These are phyloP conservation scores for Wickerhamiella nectarea DNA, from an alignment of 805 yeast species.

Conservation along the genomic window DNA sequence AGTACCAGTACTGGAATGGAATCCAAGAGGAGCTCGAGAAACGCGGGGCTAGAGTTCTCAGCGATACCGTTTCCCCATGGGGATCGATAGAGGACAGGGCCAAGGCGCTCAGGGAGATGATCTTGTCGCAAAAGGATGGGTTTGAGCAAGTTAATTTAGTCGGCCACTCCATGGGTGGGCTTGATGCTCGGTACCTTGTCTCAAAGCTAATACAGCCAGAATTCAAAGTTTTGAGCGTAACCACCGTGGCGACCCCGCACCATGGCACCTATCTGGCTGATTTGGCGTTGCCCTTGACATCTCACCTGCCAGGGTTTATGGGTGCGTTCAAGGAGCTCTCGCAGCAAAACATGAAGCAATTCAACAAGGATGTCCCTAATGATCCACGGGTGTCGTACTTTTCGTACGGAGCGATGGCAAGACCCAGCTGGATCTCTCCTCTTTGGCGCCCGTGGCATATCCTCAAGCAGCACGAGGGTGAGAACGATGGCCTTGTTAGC, in stretches of 20 bases:
- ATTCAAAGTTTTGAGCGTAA: conserved; percentile 55
- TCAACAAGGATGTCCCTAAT: conserved; percentile 41
- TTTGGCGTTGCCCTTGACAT: conserved; percentile 31
- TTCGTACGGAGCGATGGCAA: conserved; percentile 68
- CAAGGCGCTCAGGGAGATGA: conserved; percentile 36
- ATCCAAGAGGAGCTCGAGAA: conserved; percentile 45
- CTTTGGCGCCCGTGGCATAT: conserved; percentile 54
- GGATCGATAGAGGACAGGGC: conserved; percentile 67
- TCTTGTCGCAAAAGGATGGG: conserved; percentile 21
- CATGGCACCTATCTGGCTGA: conserved; percentile 78
- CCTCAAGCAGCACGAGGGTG: conserved; percentile 37
- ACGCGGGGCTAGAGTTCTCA: conserved; percentile 54
- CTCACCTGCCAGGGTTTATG: conserved; percentile 18
- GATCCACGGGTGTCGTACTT: conserved; percentile 56
- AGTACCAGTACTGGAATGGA: conserved; percentile 72
- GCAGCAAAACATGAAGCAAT: conserved; percentile 35
- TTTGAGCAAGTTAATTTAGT: conserved; percentile 47
- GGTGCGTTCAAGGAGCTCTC: conserved; percentile 53
- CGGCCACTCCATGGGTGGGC: conserved; percentile 92
- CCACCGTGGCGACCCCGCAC: conserved; percentile 84
- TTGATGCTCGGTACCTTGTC: conserved; percentile 68
- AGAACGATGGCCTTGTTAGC: conserved; percentile 79
- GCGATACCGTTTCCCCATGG: conserved; percentile 72
- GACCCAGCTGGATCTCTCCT: conserved; percentile 47
- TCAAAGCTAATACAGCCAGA: conserved; percentile 35